These are phyloP conservation scores for Plectosphaerella plurivora DNA, from an alignment of 2,329 filamentous ascomycete species.

Conservation along the genomic window DNA sequence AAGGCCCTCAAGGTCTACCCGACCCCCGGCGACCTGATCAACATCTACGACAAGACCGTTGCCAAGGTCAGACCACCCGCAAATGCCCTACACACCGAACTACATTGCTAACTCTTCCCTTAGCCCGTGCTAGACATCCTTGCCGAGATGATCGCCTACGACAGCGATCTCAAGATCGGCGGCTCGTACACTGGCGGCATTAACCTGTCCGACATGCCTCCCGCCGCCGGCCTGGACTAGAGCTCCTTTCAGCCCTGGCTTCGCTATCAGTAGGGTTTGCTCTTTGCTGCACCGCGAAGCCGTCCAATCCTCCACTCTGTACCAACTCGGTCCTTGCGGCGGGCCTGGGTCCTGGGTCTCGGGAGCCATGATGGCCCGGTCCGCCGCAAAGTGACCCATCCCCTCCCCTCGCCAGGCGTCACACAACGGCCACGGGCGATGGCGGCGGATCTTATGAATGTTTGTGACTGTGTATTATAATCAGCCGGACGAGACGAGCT, in stretches of 20 bases:
- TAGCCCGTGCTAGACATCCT: slow-evolving; percentile 91
- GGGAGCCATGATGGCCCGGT: background rate
- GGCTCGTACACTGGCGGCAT: slow-evolving; percentile 33
- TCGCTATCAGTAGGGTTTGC: background rate
- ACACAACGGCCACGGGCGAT: too few species aligned
- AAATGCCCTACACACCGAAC: background rate
- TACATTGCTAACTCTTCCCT: slow-evolving; percentile 12
- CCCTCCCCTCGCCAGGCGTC: too few species aligned
- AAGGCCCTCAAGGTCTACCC: slow-evolving; percentile 98
- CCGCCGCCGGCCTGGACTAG: slow-evolving; percentile 52
- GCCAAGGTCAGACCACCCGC: slow-evolving; percentile 63
- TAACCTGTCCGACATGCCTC: slow-evolving; percentile 40
- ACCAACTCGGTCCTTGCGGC: background rate
- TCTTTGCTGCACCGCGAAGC: background rate
- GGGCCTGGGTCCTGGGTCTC: too few species aligned
- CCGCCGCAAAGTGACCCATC: background rate
- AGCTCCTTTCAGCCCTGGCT: background rate
- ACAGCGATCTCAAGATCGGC: slow-evolving; percentile 65
- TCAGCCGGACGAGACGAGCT: background rate
- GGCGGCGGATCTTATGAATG: background rate
- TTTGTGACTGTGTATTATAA: background rate
- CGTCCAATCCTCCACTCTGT: slow-evolving; percentile 3
- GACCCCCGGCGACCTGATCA: slow-evolving; percentile 84
- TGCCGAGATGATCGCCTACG: slow-evolving; percentile 95
- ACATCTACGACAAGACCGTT: slow-evolving; percentile 97